A percentile compares a stretch with the other conserved stretches of the same genome.
These are phyloP conservation scores for Linnemannia zychae DNA, from an alignment of 192 early-diverging fungal species.

Conservation along the genomic window DNA sequence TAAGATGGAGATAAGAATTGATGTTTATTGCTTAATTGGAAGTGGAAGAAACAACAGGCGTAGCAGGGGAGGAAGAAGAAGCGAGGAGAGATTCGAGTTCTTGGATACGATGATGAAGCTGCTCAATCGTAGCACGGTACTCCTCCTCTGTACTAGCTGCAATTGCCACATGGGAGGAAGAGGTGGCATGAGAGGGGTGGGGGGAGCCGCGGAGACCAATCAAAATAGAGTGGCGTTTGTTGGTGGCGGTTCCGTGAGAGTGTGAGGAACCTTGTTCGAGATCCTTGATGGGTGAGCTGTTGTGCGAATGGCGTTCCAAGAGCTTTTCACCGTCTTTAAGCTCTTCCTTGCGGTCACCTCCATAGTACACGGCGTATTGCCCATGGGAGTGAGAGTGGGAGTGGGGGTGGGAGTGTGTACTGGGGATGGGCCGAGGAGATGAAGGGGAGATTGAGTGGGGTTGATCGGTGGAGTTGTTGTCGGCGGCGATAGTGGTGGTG, in stretches of 20 bases:
- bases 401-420: background rate
- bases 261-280: background rate
- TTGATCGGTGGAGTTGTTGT: background rate
- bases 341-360: conserved; percentile 24
- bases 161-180: background rate
- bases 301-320: background rate
- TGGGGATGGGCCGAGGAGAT: background rate
- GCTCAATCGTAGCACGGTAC: conserved; percentile 28
- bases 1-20: too few species aligned
- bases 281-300: background rate
- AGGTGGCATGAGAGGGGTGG: background rate
- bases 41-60: background rate
- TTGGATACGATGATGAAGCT: conserved; percentile 20
- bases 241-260: background rate
- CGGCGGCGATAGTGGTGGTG: background rate
- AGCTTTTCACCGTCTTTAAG: conserved; percentile 32
- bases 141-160: conserved; percentile 12
- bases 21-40: background rate
- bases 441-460: background rate
- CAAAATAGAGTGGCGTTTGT: conserved; percentile 1
- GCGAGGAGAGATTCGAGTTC: conserved; percentile 42
- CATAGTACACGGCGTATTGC: conserved; percentile 47
- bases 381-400: background rate
- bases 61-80: background rate
- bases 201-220: conserved; percentile 21